Conservation (phyloP, 2,329 filamentous ascomycete genomes). For the Dendryphion nanum region DNA sequence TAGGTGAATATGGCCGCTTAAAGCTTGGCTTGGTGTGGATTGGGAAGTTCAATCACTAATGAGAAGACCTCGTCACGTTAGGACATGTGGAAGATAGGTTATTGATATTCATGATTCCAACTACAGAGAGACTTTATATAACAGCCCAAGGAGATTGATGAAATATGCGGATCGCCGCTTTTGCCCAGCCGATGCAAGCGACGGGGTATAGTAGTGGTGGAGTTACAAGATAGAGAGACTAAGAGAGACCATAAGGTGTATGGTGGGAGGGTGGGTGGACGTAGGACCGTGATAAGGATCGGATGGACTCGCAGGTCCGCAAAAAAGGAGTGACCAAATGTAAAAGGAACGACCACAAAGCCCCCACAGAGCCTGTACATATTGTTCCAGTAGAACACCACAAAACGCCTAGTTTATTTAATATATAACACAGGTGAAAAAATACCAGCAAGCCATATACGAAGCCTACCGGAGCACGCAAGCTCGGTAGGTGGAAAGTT, state of each 20-base stretch:
- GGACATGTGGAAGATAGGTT: background rate
- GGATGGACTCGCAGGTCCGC: constrained; percentile 4
- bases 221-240: constrained; percentile 1
- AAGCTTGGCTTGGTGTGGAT: no score
- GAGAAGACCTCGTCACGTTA: background rate
- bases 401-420: constrained; percentile 11
- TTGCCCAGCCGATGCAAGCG: constrained; percentile 5
- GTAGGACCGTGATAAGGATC: constrained; percentile 4
- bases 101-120: constrained; percentile 14
- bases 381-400: constrained; percentile 10
- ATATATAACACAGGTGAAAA: constrained; percentile 23
- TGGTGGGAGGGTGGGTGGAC: background rate
- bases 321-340: constrained; percentile 12
- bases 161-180: constrained; percentile 8
- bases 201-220: background rate
- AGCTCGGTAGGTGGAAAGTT: no score
- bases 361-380: constrained; percentile 12
- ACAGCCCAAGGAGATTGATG: constrained; percentile 4
- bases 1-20: no score
- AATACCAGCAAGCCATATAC: constrained; percentile 3
- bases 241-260: constrained; percentile 1
- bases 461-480: no score
- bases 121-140: constrained; percentile 15
- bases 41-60: no score
- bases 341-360: constrained; percentile 9